phyloP scores from a whole-genome alignment of 495 filamentous ascomycete genomes.

The Acidomyces sp. region DNA sequence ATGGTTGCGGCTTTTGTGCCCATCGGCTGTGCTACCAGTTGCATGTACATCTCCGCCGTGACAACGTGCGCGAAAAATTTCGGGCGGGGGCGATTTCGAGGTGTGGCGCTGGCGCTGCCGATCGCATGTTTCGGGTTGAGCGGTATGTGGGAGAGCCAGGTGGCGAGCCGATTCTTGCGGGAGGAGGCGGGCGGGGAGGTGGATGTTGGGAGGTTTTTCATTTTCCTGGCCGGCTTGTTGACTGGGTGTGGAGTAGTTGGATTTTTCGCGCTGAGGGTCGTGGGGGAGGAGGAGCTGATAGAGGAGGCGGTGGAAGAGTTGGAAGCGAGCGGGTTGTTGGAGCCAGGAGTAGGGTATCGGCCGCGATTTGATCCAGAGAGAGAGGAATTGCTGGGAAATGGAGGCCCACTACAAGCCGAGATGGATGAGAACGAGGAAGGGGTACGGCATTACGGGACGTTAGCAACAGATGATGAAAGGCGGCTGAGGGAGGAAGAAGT shows the following conservation, averaged over 20 bases:
- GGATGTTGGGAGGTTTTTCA: conserved; percentile 73
- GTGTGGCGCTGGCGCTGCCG: conserved; percentile 74
- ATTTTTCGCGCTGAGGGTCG: conserved; percentile 54
- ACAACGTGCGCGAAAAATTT: conserved; percentile 98
- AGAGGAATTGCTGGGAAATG: too few species aligned
- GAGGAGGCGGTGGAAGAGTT: conserved; percentile 74
- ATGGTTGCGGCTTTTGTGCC: conserved; percentile 75
- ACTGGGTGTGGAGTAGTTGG: conserved; percentile 60
- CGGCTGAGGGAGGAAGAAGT: conserved; percentile 36
- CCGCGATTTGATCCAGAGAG: too few species aligned
- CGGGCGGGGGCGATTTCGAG: conserved; percentile 71
- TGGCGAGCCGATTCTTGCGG: conserved; percentile 66
- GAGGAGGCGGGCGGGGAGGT: conserved; percentile 63
- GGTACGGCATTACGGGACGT: conserved; percentile 42
- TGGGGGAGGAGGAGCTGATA: conserved; percentile 59
- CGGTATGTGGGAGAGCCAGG: conserved; percentile 86
- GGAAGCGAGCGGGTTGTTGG: conserved; percentile 71
- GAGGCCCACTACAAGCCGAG: too few species aligned
- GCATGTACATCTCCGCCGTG: conserved; percentile 76
- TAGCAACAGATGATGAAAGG: conserved; percentile 27
- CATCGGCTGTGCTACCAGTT: conserved; percentile 69
- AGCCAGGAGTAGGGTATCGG: conserved; percentile 51
- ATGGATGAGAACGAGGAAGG: conserved; percentile 7
- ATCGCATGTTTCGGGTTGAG: conserved; percentile 89
- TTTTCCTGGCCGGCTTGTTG: conserved; percentile 61